phyloP scores from a whole-genome alignment of 2,329 filamentous ascomycete genomes.

The Stachybotrys chlorohalonatus region DNA sequence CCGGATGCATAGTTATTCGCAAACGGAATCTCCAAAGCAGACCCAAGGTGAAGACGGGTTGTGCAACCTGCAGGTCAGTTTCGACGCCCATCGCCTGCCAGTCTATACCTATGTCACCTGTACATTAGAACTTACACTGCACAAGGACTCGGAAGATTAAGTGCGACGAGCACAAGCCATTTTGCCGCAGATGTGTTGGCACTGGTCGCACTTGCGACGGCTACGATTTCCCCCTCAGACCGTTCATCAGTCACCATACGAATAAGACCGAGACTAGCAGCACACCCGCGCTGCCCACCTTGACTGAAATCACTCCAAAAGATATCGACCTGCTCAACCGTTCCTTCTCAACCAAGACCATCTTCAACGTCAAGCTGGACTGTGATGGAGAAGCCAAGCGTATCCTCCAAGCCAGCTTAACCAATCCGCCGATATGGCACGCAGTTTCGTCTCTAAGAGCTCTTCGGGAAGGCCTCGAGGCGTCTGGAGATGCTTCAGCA shows the following conservation, averaged over 20 bases:
- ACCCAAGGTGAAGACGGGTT: conserved; percentile 31
- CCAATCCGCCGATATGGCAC: conserved; percentile 24
- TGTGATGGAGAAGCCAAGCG: conserved; percentile 29
- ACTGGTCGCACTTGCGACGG: conserved; percentile 33
- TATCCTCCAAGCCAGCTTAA: conserved; percentile 26
- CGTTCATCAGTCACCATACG: conserved; percentile 11
- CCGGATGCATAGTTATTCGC: conserved; percentile 8
- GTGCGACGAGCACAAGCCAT: conserved; percentile 27
- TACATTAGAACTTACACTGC: conserved; percentile 6
- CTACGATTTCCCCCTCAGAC: conserved; percentile 28
- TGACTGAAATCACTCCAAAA: conserved; percentile 8
- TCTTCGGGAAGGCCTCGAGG: conserved; percentile 29
- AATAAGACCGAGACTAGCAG: background rate
- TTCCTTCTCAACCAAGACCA: conserved; percentile 32
- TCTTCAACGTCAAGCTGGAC: conserved; percentile 26
- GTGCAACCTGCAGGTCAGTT: conserved; percentile 32
- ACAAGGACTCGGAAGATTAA: conserved; percentile 26
- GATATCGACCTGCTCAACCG: conserved; percentile 25
- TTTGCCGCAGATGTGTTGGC: conserved; percentile 22
- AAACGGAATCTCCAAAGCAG: conserved; percentile 14
- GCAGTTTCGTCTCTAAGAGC: conserved; percentile 29
- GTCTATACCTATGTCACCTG: background rate
- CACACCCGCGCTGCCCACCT: conserved; percentile 7
- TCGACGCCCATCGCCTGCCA: conserved; percentile 3
- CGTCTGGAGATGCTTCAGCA: conserved; percentile 12